These are phyloP conservation scores for Penicillium lividum DNA, from an alignment of 495 filamentous ascomycete species.

Conservation along the genomic window DNA sequence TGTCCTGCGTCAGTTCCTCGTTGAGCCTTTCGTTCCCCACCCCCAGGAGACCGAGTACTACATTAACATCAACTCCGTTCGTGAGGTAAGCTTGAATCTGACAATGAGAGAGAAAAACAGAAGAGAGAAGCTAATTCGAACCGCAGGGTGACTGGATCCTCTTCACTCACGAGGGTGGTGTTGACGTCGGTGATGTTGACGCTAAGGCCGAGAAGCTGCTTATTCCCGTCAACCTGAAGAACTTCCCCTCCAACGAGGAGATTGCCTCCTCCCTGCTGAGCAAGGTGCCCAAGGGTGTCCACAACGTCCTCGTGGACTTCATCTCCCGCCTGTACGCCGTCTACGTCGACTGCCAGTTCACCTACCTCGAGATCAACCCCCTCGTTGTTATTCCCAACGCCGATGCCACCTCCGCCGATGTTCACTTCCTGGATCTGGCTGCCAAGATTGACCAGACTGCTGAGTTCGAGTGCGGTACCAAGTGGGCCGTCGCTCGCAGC, in stretches of 20 bases:
- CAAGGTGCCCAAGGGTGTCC: slow-evolving; percentile 92
- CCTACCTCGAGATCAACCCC: slow-evolving; percentile 99
- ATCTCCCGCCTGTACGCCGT: slow-evolving; percentile 92
- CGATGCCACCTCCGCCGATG: slow-evolving; percentile 85
- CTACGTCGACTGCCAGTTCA: slow-evolving; percentile 99
- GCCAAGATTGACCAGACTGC: slow-evolving; percentile 99
- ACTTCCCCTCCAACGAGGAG: slow-evolving; percentile 95
- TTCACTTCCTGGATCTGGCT: slow-evolving; percentile 97
- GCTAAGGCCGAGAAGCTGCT: slow-evolving; percentile 98
- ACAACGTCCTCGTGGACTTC: slow-evolving; percentile 99
- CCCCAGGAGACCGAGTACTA: slow-evolving; percentile 94
- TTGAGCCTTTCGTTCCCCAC: slow-evolving; percentile 98
- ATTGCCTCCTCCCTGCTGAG: slow-evolving; percentile 81
- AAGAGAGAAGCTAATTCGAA: slow-evolving; percentile 14
- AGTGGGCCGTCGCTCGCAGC: slow-evolving; percentile 95
- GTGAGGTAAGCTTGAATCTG: slow-evolving; percentile 66
- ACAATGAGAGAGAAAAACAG: not conserved
- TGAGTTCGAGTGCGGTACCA: slow-evolving; percentile 98
- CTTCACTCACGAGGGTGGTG: slow-evolving; percentile 98
- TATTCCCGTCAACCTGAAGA: slow-evolving; percentile 89
- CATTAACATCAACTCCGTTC: slow-evolving; percentile 93
- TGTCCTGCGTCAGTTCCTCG: slow-evolving; percentile 88
- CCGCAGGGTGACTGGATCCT: slow-evolving; percentile 96
- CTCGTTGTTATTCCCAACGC: slow-evolving; percentile 96
- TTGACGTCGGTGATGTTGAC: slow-evolving; percentile 99